phyloP scores from a whole-genome alignment of 2,329 filamentous ascomycete species.

The Aotearoamyces nothofagi region DNA sequence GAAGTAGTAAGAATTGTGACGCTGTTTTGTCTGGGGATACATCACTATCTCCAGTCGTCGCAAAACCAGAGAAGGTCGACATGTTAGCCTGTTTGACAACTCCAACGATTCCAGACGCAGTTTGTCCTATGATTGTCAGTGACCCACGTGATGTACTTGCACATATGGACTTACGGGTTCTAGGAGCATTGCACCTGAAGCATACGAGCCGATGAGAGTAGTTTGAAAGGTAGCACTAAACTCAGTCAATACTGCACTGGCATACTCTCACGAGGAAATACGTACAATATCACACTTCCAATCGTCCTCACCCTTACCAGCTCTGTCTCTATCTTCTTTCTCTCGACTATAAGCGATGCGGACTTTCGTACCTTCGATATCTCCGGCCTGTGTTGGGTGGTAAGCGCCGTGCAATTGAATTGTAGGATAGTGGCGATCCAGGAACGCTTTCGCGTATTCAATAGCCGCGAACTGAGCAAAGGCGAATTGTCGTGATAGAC shows the following conservation, averaged over 20 bases:
- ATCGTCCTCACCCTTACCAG: slow-evolving; percentile 32
- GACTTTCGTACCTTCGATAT: slow-evolving; percentile 22
- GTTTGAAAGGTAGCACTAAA: slow-evolving; percentile 38
- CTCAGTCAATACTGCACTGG: too few relatives aligned
- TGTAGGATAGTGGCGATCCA: slow-evolving; percentile 33
- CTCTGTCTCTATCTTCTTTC: slow-evolving; percentile 29
- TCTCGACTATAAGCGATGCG: slow-evolving; percentile 35
- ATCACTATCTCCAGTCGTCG: slow-evolving; percentile 38
- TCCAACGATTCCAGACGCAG: slow-evolving; percentile 16
- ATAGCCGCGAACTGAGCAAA: slow-evolving; percentile 37
- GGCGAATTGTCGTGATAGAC: slow-evolving; percentile 36
- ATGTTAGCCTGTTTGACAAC: slow-evolving; percentile 21
- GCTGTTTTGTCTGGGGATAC: slow-evolving; percentile 29
- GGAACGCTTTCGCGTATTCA: slow-evolving; percentile 32
- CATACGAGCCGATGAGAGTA: slow-evolving; percentile 39
- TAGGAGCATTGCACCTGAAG: slow-evolving; percentile 39
- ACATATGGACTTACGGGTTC: slow-evolving; percentile 27
- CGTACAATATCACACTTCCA: slow-evolving; percentile 39
- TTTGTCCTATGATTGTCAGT: slow-evolving; percentile 18
- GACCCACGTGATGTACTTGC: slow-evolving; percentile 5
- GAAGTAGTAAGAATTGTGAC: slow-evolving; percentile 64
- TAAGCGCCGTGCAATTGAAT: slow-evolving; percentile 31
- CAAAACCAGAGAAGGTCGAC: slow-evolving; percentile 23
- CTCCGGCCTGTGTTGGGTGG: slow-evolving; percentile 23
- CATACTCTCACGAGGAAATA: slow-evolving; percentile 2